These are phyloP conservation scores for Lotmaria passim DNA, from an alignment of 208 protist genomes.

Conservation along the genomic window DNA sequence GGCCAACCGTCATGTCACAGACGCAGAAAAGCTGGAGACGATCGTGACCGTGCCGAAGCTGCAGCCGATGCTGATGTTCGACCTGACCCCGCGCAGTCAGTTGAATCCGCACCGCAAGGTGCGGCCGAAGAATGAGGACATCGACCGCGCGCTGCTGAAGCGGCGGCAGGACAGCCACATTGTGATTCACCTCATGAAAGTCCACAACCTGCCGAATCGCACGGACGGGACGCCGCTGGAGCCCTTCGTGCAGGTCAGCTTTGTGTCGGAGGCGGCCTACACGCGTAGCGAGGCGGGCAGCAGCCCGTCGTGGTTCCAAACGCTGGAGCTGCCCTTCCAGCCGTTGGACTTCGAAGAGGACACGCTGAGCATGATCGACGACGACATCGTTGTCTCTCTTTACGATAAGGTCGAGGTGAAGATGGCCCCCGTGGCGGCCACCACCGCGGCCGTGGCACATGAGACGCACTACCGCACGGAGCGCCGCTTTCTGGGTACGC, in stretches of 20 bases:
- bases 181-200: constrained; percentile 88
- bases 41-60: constrained; percentile 74
- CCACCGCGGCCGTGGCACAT: constrained; percentile 59
- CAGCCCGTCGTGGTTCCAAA: constrained; percentile 82
- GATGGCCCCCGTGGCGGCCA: constrained; percentile 48
- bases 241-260: constrained; percentile 75
- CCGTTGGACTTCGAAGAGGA: constrained; percentile 86
- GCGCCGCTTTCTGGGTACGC: constrained; percentile 73
- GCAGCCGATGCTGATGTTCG: constrained; percentile 35
- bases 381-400: constrained; percentile 75
- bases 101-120: constrained; percentile 78
- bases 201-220: constrained; percentile 62
- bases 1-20: constrained; percentile 44
- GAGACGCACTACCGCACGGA: constrained; percentile 89
- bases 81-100: constrained; percentile 63
- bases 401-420: constrained; percentile 86
- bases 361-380: constrained; percentile 85
- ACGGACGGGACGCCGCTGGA: constrained; percentile 78
- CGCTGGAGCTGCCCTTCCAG: constrained; percentile 79
- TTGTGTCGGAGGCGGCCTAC: constrained; percentile 76
- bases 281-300: constrained; percentile 73
- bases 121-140: constrained; percentile 68
- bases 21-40: constrained; percentile 64
- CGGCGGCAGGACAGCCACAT: constrained; percentile 67
- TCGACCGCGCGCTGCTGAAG: constrained; percentile 64